A percentile compares a stretch with the other conserved stretches of the same genome.
These are phyloP conservation scores for Pyrenula aspistea DNA, from an alignment of 495 filamentous ascomycete genomes.

Conservation along the genomic window DNA sequence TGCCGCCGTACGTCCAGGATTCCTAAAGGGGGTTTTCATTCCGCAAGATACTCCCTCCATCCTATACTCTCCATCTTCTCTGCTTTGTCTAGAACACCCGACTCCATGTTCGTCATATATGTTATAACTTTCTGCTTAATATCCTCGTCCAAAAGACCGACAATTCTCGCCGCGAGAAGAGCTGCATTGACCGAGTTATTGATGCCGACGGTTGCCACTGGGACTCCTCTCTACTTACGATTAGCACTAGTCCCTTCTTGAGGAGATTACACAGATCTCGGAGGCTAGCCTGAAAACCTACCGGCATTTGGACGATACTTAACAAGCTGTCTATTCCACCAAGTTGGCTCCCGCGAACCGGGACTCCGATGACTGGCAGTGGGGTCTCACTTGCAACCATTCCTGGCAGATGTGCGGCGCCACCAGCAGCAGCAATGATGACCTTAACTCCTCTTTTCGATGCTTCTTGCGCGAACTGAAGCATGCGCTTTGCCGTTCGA, in stretches of 20 bases:
- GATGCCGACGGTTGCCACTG: constrained; percentile 81
- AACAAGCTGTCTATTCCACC: constrained; percentile 85
- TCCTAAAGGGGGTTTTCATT: too few species aligned
- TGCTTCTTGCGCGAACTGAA: constrained; percentile 57
- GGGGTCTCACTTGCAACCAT: constrained; percentile 80
- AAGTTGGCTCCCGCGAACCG: constrained; percentile 72
- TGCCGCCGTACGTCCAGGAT: too few species aligned
- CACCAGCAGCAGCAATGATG: constrained; percentile 90
- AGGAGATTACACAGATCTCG: not conserved
- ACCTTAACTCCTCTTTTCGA: constrained; percentile 63
- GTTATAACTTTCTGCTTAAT: constrained; percentile 48
- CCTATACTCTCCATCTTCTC: constrained; percentile 42
- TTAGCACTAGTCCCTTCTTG: constrained; percentile 5
- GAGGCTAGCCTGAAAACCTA: constrained; percentile 25
- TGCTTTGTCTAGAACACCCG: constrained; percentile 46
- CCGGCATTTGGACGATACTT: constrained; percentile 90
- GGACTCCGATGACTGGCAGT: constrained; percentile 89
- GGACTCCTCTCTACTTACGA: constrained; percentile 45
- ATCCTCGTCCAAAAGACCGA: constrained; percentile 53
- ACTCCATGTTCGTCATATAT: constrained; percentile 61
- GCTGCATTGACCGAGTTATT: constrained; percentile 92
- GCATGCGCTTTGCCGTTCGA: constrained; percentile 78
- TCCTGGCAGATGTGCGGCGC: constrained; percentile 83
- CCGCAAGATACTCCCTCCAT: constrained; percentile 55
- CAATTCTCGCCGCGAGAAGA: constrained; percentile 71